Evolutionary conservation across 2,329 filamentous ascomycete genomes (phyloP), one percentile per base, ranked within the genome.

Genomic region (Nigrograna mackinnonii): DNA sequence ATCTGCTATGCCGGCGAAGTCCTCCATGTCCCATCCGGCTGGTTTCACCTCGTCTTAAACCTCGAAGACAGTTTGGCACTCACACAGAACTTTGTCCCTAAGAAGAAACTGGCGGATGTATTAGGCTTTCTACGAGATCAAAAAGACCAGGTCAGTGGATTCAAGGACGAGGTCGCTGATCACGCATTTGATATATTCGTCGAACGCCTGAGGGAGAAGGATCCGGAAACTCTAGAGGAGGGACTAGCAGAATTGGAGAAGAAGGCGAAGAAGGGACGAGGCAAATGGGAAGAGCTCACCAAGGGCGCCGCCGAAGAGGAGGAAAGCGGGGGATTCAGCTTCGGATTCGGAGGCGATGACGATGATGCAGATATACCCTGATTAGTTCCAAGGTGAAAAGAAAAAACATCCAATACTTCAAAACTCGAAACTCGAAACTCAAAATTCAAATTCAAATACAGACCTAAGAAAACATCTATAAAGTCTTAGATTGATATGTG

Each of bases 11-110:
- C 84, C 31, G 92, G 92, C 2, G 94, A 97, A 67, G 85, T 97
- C 13, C 71, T 97, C 37, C 89, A 96, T 63, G 92, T 97, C 5
- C 92, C 94, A 0, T 91, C 86, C 38, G 91, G 92, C 5, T 97
- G 92, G 92, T 97, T 94, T 85, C 92, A 97, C 74, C 75, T 97
- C 22, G 94, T 97, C 7, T 85, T 97, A 34, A 97, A 97, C 61
- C 73, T 96, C 2, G 87, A 91, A 55, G 79, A 82, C 11, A 87
- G 88, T 32, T 87, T 97, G 50, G 94, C 92, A 4, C 79, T 97
- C 51, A 97, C 92, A 6, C 92, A 97, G 66, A 97, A 97, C 64
- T 96, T 97, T 62, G 89, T 97, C 11, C 91, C 94, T 0, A 69
- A 71, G 28, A 83, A 83, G 4, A 86, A 92, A 57, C 70, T 96